These are phyloP conservation scores for Paecilomyces variotii DNA, from an alignment of 2,329 filamentous ascomycete genomes.

Conservation along the genomic window DNA sequence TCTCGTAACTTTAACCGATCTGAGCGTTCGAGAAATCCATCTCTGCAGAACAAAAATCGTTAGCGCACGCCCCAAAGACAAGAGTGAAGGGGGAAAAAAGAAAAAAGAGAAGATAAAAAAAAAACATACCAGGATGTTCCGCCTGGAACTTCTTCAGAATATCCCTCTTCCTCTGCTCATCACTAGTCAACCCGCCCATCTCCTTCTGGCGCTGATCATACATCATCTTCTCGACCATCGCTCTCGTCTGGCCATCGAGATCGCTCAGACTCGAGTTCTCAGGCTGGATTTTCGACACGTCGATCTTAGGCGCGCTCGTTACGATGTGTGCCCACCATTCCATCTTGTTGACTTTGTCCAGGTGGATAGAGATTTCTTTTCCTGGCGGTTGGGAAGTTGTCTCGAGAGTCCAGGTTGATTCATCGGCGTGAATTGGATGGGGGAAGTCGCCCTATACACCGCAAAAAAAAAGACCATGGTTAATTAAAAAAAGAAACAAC, in stretches of 20 bases:
- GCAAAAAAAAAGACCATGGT: too few species aligned
- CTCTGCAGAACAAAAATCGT: constrained; percentile 31
- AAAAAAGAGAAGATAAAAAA: neutral
- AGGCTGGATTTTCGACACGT: constrained; percentile 88
- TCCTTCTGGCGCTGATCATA: constrained; percentile 98
- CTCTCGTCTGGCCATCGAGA: constrained; percentile 85
- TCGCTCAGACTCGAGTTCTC: constrained; percentile 89
- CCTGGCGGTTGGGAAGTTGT: constrained; percentile 45
- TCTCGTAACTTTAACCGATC: constrained; percentile 38
- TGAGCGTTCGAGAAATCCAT: constrained; percentile 63
- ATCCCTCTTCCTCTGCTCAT: constrained; percentile 92
- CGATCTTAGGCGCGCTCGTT: constrained; percentile 78
- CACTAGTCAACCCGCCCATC: constrained; percentile 75
- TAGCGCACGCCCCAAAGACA: constrained; percentile 1
- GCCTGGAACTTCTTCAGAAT: constrained; percentile 88
- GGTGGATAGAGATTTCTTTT: constrained; percentile 77
- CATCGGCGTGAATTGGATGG: constrained; percentile 69
- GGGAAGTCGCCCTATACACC: constrained; percentile 78
- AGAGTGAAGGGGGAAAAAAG: neutral
- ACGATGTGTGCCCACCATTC: constrained; percentile 98
- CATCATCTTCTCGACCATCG: constrained; percentile 99
- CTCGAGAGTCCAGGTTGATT: constrained; percentile 89
- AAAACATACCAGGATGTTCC: constrained; percentile 52
- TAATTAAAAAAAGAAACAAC: too few species aligned
- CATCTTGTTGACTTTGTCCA: constrained; percentile 94